Conservation (phyloP, 2,329 filamentous ascomycete species). For the Calonectria pseudoturangicola region DNA sequence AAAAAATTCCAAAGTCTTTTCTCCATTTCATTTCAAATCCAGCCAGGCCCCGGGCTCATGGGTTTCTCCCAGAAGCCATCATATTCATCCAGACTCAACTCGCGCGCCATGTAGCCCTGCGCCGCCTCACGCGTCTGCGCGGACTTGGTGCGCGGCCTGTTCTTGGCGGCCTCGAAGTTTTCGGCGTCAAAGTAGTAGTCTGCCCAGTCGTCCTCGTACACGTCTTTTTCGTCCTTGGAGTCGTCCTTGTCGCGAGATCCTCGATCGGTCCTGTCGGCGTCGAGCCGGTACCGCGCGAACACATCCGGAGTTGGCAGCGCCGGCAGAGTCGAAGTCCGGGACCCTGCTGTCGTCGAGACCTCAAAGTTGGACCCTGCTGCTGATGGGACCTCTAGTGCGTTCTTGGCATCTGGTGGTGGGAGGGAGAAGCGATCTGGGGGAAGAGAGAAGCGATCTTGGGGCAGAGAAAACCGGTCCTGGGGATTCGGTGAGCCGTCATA, state of each 20-base stretch:
- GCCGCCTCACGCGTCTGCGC: conserved; percentile 35
- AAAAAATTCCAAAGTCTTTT: neutral
- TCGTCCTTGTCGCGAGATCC: conserved; percentile 5
- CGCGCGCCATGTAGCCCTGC: conserved; percentile 43
- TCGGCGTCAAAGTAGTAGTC: conserved; percentile 57
- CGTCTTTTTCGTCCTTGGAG: conserved; percentile 35
- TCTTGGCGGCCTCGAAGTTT: conserved; percentile 32
- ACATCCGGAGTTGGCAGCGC: conserved; percentile 50
- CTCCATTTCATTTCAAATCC: conserved; percentile 44
- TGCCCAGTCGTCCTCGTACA: conserved; percentile 56
- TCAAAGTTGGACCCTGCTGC: conserved; percentile 37
- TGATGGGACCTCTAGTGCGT: conserved; percentile 14
- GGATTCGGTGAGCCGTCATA: neutral
- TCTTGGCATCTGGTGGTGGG: neutral
- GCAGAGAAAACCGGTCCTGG: neutral
- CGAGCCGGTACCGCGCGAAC: conserved; percentile 46
- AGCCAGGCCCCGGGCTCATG: conserved; percentile 49
- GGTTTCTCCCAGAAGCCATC: conserved; percentile 48
- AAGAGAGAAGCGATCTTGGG: too few species aligned
- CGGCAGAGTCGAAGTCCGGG: conserved; percentile 47
- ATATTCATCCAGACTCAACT: conserved; percentile 47
- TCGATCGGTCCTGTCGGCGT: conserved; percentile 33
- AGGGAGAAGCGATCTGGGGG: neutral
- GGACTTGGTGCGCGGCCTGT: conserved; percentile 25
- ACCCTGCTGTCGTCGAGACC: conserved; percentile 11